Conservation (phyloP, 1,284 basidiomycete species). For the Cryptococcus neoformans region DNA sequence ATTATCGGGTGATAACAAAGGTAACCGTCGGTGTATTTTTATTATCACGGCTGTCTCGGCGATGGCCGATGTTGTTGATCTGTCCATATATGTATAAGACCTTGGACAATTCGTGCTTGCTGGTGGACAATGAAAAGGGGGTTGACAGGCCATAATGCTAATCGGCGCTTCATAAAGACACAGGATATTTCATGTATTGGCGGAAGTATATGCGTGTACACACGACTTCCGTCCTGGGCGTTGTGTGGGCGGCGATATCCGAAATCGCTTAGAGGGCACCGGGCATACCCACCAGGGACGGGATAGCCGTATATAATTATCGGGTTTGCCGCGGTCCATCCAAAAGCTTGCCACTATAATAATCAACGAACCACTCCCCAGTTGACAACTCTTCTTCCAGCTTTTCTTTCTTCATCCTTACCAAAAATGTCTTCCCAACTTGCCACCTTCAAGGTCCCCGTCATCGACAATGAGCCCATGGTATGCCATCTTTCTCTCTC, state of each 20-base stretch:
- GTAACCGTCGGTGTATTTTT: too few relatives aligned
- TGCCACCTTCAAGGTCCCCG: constrained; percentile 76
- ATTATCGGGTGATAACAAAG: background rate
- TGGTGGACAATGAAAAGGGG: background rate
- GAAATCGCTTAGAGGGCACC: too few relatives aligned
- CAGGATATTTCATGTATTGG: too few relatives aligned
- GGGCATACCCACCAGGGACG: too few relatives aligned
- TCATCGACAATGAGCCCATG: constrained; percentile 88
- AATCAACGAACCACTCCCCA: background rate
- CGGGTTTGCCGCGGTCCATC: background rate
- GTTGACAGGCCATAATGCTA: background rate
- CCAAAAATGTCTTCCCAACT: constrained; percentile 54
- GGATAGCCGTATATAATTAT: background rate
- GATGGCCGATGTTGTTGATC: too few relatives aligned
- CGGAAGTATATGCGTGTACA: background rate
- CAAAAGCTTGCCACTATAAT: background rate
- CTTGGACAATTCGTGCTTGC: background rate
- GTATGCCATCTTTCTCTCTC: constrained; percentile 51
- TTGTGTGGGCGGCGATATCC: background rate
- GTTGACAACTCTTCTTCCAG: too few relatives aligned
- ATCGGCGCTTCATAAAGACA: background rate
- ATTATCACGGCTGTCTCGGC: too few relatives aligned
- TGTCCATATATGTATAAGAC: background rate
- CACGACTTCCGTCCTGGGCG: background rate
- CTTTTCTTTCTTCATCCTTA: background rate